Evolutionary conservation across 75 land plant species (phyloP).

Genomic region (Pinus albicaulis): DNA sequence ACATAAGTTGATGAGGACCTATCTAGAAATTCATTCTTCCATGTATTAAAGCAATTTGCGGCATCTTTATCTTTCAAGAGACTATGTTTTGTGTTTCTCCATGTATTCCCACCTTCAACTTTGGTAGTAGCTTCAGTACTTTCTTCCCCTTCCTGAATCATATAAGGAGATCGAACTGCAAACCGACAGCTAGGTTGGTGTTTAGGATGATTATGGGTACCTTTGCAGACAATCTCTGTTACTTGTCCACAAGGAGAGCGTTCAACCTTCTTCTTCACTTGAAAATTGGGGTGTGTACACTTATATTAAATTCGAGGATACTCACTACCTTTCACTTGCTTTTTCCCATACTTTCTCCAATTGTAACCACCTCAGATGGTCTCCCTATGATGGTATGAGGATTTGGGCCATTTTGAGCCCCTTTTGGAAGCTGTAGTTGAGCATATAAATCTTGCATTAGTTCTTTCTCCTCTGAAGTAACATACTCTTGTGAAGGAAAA

Average conservation of each 20-base stretch:
- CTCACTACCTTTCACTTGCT: constrained; percentile 87
- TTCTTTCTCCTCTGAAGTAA: neutral
- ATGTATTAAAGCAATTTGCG: too few relatives aligned
- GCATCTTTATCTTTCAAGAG: too few relatives aligned
- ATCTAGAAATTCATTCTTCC: too few relatives aligned
- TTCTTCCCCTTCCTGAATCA: constrained; percentile 16
- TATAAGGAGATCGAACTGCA: constrained; percentile 24
- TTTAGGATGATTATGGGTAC: constrained; percentile 68
- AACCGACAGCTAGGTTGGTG: constrained; percentile 57
- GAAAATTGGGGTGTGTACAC: constrained; percentile 72
- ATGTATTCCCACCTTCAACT: too few relatives aligned
- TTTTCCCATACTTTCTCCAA: too few relatives aligned
- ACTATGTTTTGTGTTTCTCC: too few relatives aligned
- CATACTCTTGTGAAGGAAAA: too few relatives aligned
- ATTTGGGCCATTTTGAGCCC: constrained; percentile 4
- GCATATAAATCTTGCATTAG: neutral
- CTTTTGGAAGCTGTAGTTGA: neutral
- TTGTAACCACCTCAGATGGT: constrained; percentile 69
- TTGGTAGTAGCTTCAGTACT: too few relatives aligned
- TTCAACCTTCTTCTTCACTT: too few relatives aligned
- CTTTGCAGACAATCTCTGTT: constrained; percentile 62
- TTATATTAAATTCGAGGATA: constrained; percentile 80
- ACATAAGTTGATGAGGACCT: constrained; percentile 32
- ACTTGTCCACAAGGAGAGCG: constrained; percentile 65
- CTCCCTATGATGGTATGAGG: too few relatives aligned